Evolutionary conservation across 257 asterid species (phyloP).

Genomic region (Echium plantagineum): DNA sequence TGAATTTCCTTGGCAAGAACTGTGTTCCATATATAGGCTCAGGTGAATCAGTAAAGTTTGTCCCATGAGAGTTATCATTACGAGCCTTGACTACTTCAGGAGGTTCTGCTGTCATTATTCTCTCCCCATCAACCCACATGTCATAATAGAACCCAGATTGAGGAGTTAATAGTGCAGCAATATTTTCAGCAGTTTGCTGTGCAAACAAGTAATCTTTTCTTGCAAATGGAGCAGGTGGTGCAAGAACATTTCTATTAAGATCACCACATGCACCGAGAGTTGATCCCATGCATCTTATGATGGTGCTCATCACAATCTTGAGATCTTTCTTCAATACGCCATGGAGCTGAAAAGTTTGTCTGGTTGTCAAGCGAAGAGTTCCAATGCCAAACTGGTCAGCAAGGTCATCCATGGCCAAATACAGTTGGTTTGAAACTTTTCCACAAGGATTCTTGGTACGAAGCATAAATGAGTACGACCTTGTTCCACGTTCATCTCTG

Average conservation of each 20-base stretch:
- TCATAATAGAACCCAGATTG: conserved; percentile 98
- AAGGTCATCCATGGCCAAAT: conserved; percentile 83
- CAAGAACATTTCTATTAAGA: conserved; percentile 88
- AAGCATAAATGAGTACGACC: conserved; percentile 86
- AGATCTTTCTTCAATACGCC: conserved; percentile 82
- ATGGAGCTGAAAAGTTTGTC: conserved; percentile 96
- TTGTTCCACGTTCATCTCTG: conserved; percentile 85
- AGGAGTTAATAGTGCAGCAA: conserved; percentile 80
- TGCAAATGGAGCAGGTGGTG: conserved; percentile 77
- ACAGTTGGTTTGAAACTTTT: conserved; percentile 79
- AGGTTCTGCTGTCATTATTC: conserved; percentile 71
- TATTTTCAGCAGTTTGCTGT: conserved; percentile 84
- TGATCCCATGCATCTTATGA: conserved; percentile 78
- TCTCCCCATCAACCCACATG: conserved; percentile 97
- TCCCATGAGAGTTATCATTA: conserved; percentile 82
- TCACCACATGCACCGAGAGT: conserved; percentile 99
- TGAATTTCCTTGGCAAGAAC: conserved; percentile 96
- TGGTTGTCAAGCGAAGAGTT: conserved; percentile 87
- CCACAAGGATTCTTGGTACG: conserved; percentile 99
- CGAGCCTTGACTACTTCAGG: conserved; percentile 84
- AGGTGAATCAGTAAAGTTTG: conserved; percentile 79
- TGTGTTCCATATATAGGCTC: conserved; percentile 98
- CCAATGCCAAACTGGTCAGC: conserved; percentile 93
- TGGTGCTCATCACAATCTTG: conserved; percentile 84
- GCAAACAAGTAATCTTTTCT: conserved; percentile 84